Base-by-base conservation (phyloP, 176 grass and related monocot genomes). In the Rhipidocladum racemiflorum region DNA sequence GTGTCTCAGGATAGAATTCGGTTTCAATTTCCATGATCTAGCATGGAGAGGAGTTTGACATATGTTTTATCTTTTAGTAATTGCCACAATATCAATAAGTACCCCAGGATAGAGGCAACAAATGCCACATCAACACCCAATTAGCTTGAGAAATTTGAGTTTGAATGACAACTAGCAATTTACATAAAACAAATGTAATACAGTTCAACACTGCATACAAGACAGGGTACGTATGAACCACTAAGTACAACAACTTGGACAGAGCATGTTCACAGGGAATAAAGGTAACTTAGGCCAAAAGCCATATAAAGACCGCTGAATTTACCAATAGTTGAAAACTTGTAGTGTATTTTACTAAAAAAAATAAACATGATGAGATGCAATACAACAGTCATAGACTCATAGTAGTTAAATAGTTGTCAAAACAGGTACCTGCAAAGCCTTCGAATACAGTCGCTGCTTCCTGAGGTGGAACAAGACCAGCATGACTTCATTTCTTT, bases 381-480 rank as follows among this genome's bases (percentile, higher is more conserved):
- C 9, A 54, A 70, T 30, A 6, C 30, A 54, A 17, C n/a, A 63
- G 36, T 17, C 25, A 49, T n/a, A 54, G 7, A 63, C 27, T 17
- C 25, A 49, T n/a, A 54, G 7, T 75, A 57, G 55, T 61, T 77
- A 39, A 2, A 76, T 48, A 78, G 60, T 65, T 67, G 2, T 49
- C 5, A 72, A 79, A 74, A 25, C n/a, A 61, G 68, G 40, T 83
- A 90, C 88, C 88, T 90, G 24, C 28, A 90, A 61, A 67, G 88
- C 83, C 78, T 90, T 90, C 39, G 13, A 18, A 76, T 78, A 74
- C 59, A 61, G 10, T 9, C 60, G 48, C 49, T 72, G 88, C 53
- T 86, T 86, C 84, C 43, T 77, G 51, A 90, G 68, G 77, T 68
- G 79, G 53, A 68, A 78, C 50, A 86, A 54, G 60, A 43, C 73